These are phyloP conservation scores for Fusarium ramigenum DNA, from an alignment of 2,329 filamentous ascomycete genomes.

Conservation along the genomic window DNA sequence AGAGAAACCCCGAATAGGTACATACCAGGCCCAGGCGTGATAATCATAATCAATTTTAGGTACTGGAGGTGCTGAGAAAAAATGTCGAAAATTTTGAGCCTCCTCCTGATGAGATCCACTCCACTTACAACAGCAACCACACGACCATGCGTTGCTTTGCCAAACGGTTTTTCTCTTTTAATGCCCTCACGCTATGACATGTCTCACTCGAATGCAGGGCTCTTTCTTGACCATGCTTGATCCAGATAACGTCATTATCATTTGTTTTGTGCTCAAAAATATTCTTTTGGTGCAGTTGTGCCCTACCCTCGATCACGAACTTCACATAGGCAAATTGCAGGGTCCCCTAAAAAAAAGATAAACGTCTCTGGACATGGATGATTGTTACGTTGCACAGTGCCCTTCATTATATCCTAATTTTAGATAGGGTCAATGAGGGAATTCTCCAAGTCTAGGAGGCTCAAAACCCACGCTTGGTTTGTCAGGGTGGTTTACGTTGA, in stretches of 20 bases:
- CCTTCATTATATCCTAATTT: conserved; percentile 1
- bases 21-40: background rate
- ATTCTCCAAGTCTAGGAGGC: background rate
- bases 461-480: conserved; percentile 14
- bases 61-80: background rate
- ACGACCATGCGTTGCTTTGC: conserved; percentile 12
- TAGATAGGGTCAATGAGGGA: conserved; percentile 7
- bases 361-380: background rate
- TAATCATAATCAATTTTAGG: background rate
- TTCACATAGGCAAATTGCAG: conserved; percentile 8
- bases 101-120: conserved; percentile 21
- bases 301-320: conserved; percentile 23
- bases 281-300: conserved; percentile 13
- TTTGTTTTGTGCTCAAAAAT: background rate
- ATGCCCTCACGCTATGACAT: conserved; percentile 9
- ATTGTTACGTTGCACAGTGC: background rate
- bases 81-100: conserved; percentile 23
- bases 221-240: background rate
- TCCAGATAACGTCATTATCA: conserved; percentile 1
- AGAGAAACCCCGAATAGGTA: background rate
- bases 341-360: background rate
- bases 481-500: background rate
- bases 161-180: background rate
- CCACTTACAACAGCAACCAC: conserved; percentile 4
- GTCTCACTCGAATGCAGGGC: conserved; percentile 27